Percentiles rank a stretch among this genome's conserved stretches.
These are phyloP conservation scores for Eutrema yunnanense DNA, from an alignment of 345 rosid genomes.

Conservation along the genomic window DNA sequence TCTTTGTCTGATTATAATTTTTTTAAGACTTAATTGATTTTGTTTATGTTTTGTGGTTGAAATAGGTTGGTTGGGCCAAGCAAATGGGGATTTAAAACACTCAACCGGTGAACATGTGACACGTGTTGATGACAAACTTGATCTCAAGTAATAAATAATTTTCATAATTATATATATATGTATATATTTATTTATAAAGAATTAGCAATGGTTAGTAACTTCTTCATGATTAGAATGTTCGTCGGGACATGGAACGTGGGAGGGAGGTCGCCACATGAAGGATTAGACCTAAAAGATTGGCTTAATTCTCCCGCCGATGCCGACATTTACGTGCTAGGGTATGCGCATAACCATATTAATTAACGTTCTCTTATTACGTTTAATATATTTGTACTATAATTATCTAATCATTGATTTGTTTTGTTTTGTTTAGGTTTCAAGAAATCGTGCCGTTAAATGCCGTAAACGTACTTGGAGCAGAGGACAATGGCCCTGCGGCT, in stretches of 20 bases:
- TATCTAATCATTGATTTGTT: background rate
- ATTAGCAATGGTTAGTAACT: conserved; percentile 2
- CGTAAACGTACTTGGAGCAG: conserved; percentile 80
- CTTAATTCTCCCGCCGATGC: conserved; percentile 48
- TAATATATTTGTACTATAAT: background rate
- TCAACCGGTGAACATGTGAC: conserved; percentile 22
- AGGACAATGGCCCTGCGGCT: conserved; percentile 68
- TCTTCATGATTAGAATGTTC: conserved; percentile 48
- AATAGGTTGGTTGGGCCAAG: conserved; percentile 47
- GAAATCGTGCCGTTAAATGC: conserved; percentile 87
- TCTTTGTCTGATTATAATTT: background rate
- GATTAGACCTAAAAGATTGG: conserved; percentile 65
- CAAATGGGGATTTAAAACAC: conserved; percentile 25
- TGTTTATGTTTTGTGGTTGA: conserved; percentile 6
- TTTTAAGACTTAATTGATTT: background rate
- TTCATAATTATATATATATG: background rate
- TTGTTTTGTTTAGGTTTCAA: conserved; percentile 53
- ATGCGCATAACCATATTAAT: conserved; percentile 18
- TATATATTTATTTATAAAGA: background rate
- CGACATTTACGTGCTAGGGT: conserved; percentile 85
- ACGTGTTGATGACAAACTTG: conserved; percentile 30
- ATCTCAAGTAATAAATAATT: conserved; percentile 48
- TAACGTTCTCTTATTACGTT: background rate
- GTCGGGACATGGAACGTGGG: conserved; percentile 98
- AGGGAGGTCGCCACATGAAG: conserved; percentile 68